phyloP scores from a whole-genome alignment of 2,329 filamentous ascomycete genomes.

The Diplodia sapinea region DNA sequence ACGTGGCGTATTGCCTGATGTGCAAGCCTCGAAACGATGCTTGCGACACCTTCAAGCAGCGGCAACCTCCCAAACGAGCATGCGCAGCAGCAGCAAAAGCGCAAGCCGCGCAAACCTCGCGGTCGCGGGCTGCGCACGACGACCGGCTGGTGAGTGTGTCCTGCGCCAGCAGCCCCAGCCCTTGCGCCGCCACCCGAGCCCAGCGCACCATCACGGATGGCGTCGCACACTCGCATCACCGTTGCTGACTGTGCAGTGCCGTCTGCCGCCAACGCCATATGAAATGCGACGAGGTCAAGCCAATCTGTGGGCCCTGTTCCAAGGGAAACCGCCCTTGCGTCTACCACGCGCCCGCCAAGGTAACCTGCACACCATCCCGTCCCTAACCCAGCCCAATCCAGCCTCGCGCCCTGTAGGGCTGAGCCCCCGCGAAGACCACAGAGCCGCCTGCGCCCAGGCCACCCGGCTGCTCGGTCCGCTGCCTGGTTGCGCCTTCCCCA shows the following conservation, averaged over 20 bases:
- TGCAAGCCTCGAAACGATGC: conserved; percentile 32
- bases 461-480: neutral
- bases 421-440: conserved; percentile 12
- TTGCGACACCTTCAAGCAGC: conserved; percentile 29
- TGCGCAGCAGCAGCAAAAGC: conserved; percentile 32
- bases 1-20: conserved; percentile 26
- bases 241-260: conserved; percentile 40
- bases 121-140: conserved; percentile 53
- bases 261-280: conserved; percentile 56
- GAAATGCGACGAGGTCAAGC: conserved; percentile 59
- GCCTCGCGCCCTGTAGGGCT: conserved; percentile 24
- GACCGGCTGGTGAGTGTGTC: conserved; percentile 49
- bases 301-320: conserved; percentile 52
- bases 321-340: conserved; percentile 53
- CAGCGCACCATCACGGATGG: neutral
- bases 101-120: conserved; percentile 50
- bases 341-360: conserved; percentile 38
- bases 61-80: conserved; percentile 24
- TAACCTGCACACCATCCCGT: conserved; percentile 25
- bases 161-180: conserved; percentile 31
- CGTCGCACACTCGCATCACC: conserved; percentile 1
- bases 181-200: conserved; percentile 8
- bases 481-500: neutral
- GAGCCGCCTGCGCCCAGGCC: conserved; percentile 12
- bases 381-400: conserved; percentile 10